Base-by-base conservation (phyloP, 2,329 filamentous ascomycete species). In the Arthrobotrys entomopaga region DNA sequence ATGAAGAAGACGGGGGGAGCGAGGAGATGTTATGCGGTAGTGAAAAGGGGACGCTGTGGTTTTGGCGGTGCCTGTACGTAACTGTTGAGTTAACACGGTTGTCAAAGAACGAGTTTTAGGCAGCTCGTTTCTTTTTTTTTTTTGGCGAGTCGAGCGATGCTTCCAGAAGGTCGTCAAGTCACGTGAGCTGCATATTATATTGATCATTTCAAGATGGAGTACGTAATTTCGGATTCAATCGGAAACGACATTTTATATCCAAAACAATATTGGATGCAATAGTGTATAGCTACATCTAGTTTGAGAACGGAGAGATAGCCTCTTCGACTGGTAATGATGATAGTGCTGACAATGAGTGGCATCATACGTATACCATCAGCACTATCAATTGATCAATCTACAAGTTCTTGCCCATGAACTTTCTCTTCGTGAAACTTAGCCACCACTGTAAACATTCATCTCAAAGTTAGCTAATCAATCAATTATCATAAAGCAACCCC, bases 371-470 rank as follows among this genome's bases (percentile, higher is more conserved):
- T 34, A 10, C 7, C 10, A 34, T 34, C 29, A 6, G 1, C 29
- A 6, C 10, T 26, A n/a, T n/a, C n/a, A n/a, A n/a, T 26, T 7
- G 7, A 34, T 10, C 29, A 34, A 34, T 1, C 82, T 85, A 93
- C 83, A 95, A 84, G 78, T 88, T 87, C 88, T 98, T 98, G 82
- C 93, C 93, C 95, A 99, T 98, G 81, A 99, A 99, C 88, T 97
- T 97, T 84, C 95, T 90, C 89, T 98, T 98, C 63, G 91, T 92
- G 82, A 97, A 99, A 86, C 95, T 98, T 82, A 99, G 83, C 95
- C 95, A 99, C 92, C 94, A 98, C 88, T 96, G 87, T 82, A 84
- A 87, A 65, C 88, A 87, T 34, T 83, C 40, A n/a, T 48, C 13
- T 0, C 38, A 13, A 15, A 15, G 5, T 38, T 11, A 7, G 38